Evolutionary conservation across 2,329 filamentous ascomycete genomes (phyloP), one percentile per base, ranked within the genome.

Genomic region (Cladosporium sp.): DNA sequence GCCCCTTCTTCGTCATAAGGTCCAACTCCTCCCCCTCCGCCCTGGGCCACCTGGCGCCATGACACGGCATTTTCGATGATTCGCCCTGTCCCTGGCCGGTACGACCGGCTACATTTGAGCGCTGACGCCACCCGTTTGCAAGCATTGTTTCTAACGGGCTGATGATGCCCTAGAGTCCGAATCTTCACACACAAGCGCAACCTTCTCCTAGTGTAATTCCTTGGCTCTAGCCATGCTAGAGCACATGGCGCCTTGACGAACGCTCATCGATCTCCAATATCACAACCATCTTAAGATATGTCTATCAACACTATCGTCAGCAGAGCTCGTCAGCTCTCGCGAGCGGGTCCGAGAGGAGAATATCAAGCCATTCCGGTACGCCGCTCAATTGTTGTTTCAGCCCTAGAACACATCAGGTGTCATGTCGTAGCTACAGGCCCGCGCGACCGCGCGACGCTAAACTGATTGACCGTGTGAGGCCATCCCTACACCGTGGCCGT

Each of bases 401-500:
- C 52, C 52, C 52, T 55, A 47, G 32, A 19, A 20, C 39, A n/a
- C 40, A 25, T 28, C 24, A 35, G 28, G 25, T 47, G 32, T 55
- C 52, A 37, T 47, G 20, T 53, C 37, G 32, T 47, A 55, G 52
- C 40, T 53, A 20, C 52, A 37, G 52, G 52, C 36, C 52, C 52
- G 52, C 25, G 40, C 28, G 15, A 36, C 52, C 52, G 52, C 25
- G 40, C 28, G 15, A 36, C 52, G 52, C 52, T 55, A 55, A 24
- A 55, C 28, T 32, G 2, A 55, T 55, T 55, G 40, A 20, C 40
- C 35, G 51, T 47, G 40, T 37, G 52, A 55, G 40, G 28, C 40
- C 22, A 55, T 55, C 52, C 52, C 40, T 55, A 55, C 52, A 53
- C 50, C 37, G 28, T 45, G 52, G 22, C 52, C 13, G 32, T n/a